Conservation (phyloP, 768 basidiomycete genomes). For the Favolaschia claudopus region DNA sequence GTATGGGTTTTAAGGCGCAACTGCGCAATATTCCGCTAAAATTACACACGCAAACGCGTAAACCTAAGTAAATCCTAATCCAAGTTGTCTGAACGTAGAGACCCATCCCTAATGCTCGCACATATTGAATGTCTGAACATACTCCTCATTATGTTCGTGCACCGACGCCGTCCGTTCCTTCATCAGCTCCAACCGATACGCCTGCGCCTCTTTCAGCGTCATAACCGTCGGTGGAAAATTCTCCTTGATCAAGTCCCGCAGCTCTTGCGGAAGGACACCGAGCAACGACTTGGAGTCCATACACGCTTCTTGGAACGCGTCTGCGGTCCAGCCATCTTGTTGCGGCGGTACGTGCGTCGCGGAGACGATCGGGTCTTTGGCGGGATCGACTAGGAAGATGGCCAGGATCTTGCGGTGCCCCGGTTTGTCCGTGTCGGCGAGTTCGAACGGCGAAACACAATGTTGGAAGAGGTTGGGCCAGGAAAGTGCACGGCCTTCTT, state of each 20-base stretch:
- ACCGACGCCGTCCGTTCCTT: slow-evolving; percentile 27
- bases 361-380: slow-evolving; percentile 35
- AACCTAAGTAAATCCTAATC: too few species aligned
- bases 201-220: slow-evolving; percentile 15
- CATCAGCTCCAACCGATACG: slow-evolving; percentile 23
- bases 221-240: not conserved
- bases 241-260: not conserved
- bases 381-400: slow-evolving; percentile 48
- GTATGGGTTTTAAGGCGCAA: too few species aligned
- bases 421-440: slow-evolving; percentile 39
- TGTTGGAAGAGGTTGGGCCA: slow-evolving; percentile 51
- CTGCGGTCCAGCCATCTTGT: slow-evolving; percentile 35
- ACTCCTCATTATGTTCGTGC: not conserved
- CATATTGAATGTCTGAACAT: slow-evolving; percentile 17
- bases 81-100: too few species aligned
- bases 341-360: slow-evolving; percentile 39
- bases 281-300: not conserved
- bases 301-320: slow-evolving; percentile 18
- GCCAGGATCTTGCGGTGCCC: slow-evolving; percentile 48
- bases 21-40: too few species aligned
- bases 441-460: slow-evolving; percentile 42
- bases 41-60: too few species aligned
- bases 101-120: slow-evolving; percentile 27
- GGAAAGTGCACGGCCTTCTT: slow-evolving; percentile 38
- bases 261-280: slow-evolving; percentile 11